Evolutionary conservation across 108 stramenopile genomes (phyloP), one percentile per base, ranked within the genome.

Genomic region (Pseudonitzschia multistriata): DNA sequence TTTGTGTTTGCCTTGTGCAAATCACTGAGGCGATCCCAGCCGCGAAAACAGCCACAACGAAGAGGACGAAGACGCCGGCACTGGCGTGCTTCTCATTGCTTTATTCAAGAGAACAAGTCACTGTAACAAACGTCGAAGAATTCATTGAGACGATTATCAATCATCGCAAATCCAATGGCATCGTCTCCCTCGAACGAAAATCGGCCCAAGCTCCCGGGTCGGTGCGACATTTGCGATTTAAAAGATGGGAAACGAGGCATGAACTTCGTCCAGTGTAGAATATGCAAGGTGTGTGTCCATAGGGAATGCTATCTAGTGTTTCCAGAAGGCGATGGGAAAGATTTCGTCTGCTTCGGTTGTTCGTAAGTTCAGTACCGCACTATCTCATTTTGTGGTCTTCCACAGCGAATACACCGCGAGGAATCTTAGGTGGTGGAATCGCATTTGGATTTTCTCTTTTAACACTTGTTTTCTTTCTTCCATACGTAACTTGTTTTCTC

Each of bases 341-440:
- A 59, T 30, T 59, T 59, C 13, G 57, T 59, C 34, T 59, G 57
- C 31, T 59, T 33, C 35, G 57, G 28, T 59, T 59, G 57, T 59
- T 30, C 57, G 57, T 59, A 59, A 59, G 57, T 57, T 1, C 35
- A 14, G 15, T 30, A 10, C 8, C 11, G 13, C 2, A 59, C 34
- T 35, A 17, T 35, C 10, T 59, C 22, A 1, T 53, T 53, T 24
- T 53, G n/a, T 53, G 11, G 24, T n/a, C n/a, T n/a, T n/a, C n/a
- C n/a, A n/a, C n/a, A n/a, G n/a, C n/a, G n/a, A n/a, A n/a, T n/a
- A n/a, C n/a, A n/a, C n/a, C n/a, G n/a, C n/a, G n/a, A n/a, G n/a
- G n/a, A n/a, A n/a, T n/a, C n/a, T n/a, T n/a, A n/a, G n/a, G n/a
- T n/a, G n/a, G n/a, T n/a, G n/a, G n/a, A n/a, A n/a, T n/a, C n/a